A percentile compares a stretch with the other conserved stretches of the same genome.
phyloP scores from a whole-genome alignment of 495 filamentous ascomycete species.

The Lophium mytilinum region DNA sequence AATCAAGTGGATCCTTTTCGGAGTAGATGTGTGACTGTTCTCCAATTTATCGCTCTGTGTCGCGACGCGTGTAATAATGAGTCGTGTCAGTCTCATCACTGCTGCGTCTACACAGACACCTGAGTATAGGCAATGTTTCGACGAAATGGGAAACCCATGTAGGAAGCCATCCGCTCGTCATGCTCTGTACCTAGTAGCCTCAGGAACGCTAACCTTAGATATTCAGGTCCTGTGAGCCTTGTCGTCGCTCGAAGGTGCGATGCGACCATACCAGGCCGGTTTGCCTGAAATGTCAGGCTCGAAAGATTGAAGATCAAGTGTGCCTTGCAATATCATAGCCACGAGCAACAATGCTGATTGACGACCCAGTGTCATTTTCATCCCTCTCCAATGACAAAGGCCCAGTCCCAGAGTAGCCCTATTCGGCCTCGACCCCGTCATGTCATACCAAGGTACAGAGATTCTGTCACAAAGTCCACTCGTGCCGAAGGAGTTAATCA shows the following conservation, averaged over 20 bases:
- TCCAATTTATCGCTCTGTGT: too few species aligned
- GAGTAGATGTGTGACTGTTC: too few species aligned
- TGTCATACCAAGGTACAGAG: too few species aligned
- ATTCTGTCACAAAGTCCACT: too few species aligned
- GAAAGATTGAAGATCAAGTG: constrained; percentile 17
- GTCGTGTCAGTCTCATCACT: too few species aligned
- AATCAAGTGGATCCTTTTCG: too few species aligned
- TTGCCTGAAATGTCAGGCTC: constrained; percentile 16
- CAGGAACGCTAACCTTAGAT: neutral
- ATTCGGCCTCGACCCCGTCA: too few species aligned
- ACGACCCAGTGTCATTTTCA: constrained; percentile 15
- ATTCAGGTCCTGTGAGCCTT: constrained; percentile 20
- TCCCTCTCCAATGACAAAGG: constrained; percentile 21
- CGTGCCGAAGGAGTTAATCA: too few species aligned
- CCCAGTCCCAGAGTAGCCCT: neutral
- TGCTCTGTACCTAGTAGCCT: neutral
- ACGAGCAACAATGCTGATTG: neutral
- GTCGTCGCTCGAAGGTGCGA: constrained; percentile 14
- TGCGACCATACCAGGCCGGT: constrained; percentile 16
- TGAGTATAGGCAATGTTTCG: constrained; percentile 12
- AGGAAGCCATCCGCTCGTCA: too few species aligned
- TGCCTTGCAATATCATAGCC: neutral
- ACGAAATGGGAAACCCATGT: constrained; percentile 21
- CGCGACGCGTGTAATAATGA: too few species aligned
- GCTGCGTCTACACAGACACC: too few species aligned